These are phyloP conservation scores for Flaveria trinervia DNA, from an alignment of 129 eudicot species.

Conservation along the genomic window DNA sequence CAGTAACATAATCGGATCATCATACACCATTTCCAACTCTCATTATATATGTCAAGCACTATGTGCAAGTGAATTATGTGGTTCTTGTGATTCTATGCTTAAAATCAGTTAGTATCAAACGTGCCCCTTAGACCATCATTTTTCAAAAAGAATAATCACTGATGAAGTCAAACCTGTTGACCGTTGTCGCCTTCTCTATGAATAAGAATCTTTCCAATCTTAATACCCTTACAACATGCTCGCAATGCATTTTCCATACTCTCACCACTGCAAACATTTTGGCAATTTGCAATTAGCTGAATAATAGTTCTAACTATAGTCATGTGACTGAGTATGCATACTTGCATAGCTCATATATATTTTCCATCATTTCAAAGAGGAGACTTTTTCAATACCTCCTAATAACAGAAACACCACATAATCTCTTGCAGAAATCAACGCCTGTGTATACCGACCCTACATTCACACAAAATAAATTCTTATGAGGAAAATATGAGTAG, in stretches of 20 bases:
- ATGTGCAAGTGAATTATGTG: neutral
- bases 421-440: constrained; percentile 96
- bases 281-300: neutral
- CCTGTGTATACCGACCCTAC: constrained; percentile 93
- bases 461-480: constrained; percentile 28
- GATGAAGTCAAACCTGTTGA: constrained; percentile 60
- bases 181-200: constrained; percentile 98
- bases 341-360: neutral
- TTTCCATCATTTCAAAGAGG: neutral
- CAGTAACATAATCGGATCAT: no score
- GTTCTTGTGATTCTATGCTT: neutral
- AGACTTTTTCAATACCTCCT: constrained; percentile 55
- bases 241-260: constrained; percentile 98
- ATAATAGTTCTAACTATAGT: neutral
- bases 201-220: constrained; percentile 91
- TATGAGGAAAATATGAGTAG: no score
- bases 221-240: constrained; percentile 97
- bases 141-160: neutral
- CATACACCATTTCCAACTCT: no score
- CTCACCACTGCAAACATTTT: constrained; percentile 71
- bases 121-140: no score
- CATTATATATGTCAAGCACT: no score
- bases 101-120: no score
- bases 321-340: neutral
- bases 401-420: constrained; percentile 94